A percentile compares a stretch with the other conserved stretches of the same genome.
These are phyloP conservation scores for Phytopythium ostracodes DNA, from an alignment of 352 stramenopile species.

Conservation along the genomic window DNA sequence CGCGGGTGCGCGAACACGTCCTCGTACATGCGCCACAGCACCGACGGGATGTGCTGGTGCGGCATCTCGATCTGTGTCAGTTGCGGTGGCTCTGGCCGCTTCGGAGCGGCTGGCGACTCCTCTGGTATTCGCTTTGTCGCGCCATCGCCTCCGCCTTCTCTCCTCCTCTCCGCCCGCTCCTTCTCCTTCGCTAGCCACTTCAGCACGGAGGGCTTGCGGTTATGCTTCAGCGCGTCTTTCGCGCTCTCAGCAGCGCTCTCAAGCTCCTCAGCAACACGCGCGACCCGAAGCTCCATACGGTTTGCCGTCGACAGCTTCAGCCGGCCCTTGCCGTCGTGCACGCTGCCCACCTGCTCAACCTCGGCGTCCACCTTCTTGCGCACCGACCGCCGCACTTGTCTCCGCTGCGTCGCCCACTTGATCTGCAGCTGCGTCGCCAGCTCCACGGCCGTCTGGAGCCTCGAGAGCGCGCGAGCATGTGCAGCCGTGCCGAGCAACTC, in stretches of 20 bases:
- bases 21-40: conserved; percentile 34
- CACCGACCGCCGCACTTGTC: neutral
- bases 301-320: neutral
- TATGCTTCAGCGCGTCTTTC: neutral
- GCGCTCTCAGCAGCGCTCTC: neutral
- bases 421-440: conserved; percentile 5
- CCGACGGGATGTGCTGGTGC: conserved; percentile 33
- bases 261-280: neutral
- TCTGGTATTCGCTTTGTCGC: neutral
- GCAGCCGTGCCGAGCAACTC: neutral
- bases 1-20: conserved; percentile 4
- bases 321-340: neutral
- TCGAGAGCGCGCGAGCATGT: neutral
- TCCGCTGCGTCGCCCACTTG: neutral
- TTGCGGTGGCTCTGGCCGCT: neutral
- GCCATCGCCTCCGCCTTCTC: neutral
- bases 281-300: neutral
- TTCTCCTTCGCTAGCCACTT: neutral
- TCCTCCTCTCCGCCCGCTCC: neutral
- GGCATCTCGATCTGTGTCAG: conserved; percentile 13
- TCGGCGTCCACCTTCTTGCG: conserved; percentile 1
- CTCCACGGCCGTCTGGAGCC: conserved; percentile 3
- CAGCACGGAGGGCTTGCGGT: neutral
- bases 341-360: neutral
- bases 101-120: neutral